phyloP scores from a whole-genome alignment of 352 stramenopile genomes.

The Phytophthora idaei region DNA sequence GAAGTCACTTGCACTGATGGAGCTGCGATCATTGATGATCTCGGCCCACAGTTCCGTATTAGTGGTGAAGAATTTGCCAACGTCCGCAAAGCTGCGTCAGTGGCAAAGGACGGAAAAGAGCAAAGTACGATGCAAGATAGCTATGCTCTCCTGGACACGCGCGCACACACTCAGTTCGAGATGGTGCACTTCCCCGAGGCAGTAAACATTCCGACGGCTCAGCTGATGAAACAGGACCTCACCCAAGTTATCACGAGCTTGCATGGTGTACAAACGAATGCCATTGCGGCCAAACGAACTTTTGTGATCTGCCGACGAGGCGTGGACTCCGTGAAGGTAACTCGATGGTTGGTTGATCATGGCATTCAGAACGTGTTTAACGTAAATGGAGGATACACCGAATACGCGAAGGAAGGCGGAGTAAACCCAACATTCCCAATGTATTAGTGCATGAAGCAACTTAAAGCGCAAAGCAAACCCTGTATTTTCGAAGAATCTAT shows the following conservation, averaged over 20 bases:
- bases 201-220: constrained; percentile 63
- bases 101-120: background rate
- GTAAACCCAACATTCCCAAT: constrained; percentile 70
- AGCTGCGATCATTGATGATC: constrained; percentile 6
- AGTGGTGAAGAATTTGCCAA: constrained; percentile 44
- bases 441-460: constrained; percentile 49
- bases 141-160: constrained; percentile 73
- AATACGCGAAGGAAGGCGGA: constrained; percentile 47
- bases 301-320: constrained; percentile 86
- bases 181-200: constrained; percentile 81
- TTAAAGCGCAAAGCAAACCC: constrained; percentile 6
- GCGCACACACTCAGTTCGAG: constrained; percentile 61
- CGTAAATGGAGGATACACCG: constrained; percentile 74
- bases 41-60: constrained; percentile 42
- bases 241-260: constrained; percentile 23
- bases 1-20: constrained; percentile 23
- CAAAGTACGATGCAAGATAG: background rate
- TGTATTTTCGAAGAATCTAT: constrained; percentile 33
- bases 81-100: constrained; percentile 24
- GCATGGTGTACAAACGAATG: constrained; percentile 2
- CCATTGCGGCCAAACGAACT: constrained; percentile 5
- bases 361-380: constrained; percentile 57
- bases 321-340: constrained; percentile 68
- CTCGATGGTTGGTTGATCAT: constrained; percentile 56
- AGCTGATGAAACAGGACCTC: constrained; percentile 44